Conservation (phyloP, 805 yeast species). For the Novakomyces olei region DNA sequence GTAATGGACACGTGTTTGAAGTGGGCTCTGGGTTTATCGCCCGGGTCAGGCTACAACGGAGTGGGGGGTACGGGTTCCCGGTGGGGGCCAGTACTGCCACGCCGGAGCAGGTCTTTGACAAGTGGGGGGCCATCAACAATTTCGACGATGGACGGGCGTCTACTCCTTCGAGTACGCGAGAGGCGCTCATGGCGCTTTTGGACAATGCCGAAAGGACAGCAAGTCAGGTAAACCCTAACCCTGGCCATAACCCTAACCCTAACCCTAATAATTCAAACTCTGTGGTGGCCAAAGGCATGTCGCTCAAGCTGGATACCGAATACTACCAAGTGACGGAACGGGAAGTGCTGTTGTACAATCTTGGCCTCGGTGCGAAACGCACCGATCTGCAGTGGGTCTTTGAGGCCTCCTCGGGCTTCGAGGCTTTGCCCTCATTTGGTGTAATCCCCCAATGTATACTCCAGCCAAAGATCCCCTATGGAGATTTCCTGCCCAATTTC, state of each 20-base stretch:
- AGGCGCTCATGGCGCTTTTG: conserved; percentile 60
- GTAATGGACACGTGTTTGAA: conserved; percentile 68
- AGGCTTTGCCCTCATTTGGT: conserved; percentile 73
- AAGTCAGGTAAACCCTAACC: no score
- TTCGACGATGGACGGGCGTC: conserved; percentile 35
- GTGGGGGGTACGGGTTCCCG: conserved; percentile 49
- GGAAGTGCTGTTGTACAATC: conserved; percentile 62
- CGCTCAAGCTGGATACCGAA: no score
- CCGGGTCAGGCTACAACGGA: conserved; percentile 83
- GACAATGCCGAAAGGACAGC: no score
- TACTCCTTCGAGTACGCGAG: conserved; percentile 43
- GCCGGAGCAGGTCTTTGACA: conserved; percentile 49
- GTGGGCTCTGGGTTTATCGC: conserved; percentile 96
- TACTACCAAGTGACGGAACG: conserved; percentile 42
- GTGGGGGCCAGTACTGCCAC: conserved; percentile 25
- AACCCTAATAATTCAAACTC: no score
- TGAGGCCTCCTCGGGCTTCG: conserved; percentile 58
- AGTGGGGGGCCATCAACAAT: conserved; percentile 45
- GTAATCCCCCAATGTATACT: conserved; percentile 51
- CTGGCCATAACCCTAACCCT: no score
- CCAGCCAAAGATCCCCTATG: no score
- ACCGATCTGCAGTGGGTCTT: conserved; percentile 56
- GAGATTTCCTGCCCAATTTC: conserved; percentile 49
- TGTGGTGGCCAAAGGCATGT: no score
- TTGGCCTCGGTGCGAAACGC: conserved; percentile 71